These are phyloP conservation scores for Tieghemostelium lacteum DNA, from an alignment of 78 protist genomes.

Conservation along the genomic window DNA sequence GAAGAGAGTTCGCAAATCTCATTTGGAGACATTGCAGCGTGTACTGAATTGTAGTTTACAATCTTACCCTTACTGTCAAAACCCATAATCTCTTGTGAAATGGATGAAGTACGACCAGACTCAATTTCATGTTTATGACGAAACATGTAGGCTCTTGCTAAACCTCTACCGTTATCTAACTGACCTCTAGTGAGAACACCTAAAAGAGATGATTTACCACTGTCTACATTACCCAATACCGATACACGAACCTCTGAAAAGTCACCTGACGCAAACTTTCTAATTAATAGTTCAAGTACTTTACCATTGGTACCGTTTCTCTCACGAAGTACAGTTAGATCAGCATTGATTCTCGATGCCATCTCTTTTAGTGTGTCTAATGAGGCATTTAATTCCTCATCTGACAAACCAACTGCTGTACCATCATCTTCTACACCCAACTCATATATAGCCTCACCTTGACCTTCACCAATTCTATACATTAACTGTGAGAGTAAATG, in stretches of 20 bases:
- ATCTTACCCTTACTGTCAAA: slow-evolving; percentile 86
- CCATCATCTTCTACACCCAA: slow-evolving; percentile 94
- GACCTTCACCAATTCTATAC: slow-evolving; percentile 80
- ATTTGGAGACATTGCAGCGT: slow-evolving; percentile 8
- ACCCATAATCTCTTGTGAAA: slow-evolving; percentile 91
- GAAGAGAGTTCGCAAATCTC: slow-evolving; percentile 66
- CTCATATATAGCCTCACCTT: slow-evolving; percentile 93
- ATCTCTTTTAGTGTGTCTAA: slow-evolving; percentile 51
- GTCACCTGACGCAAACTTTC: slow-evolving; percentile 60
- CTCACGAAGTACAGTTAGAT: slow-evolving; percentile 57
- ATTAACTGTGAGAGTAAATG: slow-evolving; percentile 77
- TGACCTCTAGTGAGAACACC: slow-evolving; percentile 92
- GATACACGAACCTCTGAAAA: slow-evolving; percentile 84
- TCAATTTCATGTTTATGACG: slow-evolving; percentile 94
- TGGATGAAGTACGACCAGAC: slow-evolving; percentile 90
- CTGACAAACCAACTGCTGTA: slow-evolving; percentile 64
- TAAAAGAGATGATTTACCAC: slow-evolving; percentile 90
- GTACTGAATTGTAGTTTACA: slow-evolving; percentile 60
- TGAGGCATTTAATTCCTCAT: slow-evolving; percentile 42
- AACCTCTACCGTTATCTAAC: slow-evolving; percentile 96
- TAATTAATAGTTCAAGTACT: slow-evolving; percentile 84
- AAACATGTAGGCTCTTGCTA: slow-evolving; percentile 89
- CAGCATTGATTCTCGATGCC: slow-evolving; percentile 56
- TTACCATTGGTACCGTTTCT: slow-evolving; percentile 60
- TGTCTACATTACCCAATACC: slow-evolving; percentile 91